Evolutionary conservation across 768 basidiomycete species (phyloP).

Genomic region (Gymnopilus dilepis): DNA sequence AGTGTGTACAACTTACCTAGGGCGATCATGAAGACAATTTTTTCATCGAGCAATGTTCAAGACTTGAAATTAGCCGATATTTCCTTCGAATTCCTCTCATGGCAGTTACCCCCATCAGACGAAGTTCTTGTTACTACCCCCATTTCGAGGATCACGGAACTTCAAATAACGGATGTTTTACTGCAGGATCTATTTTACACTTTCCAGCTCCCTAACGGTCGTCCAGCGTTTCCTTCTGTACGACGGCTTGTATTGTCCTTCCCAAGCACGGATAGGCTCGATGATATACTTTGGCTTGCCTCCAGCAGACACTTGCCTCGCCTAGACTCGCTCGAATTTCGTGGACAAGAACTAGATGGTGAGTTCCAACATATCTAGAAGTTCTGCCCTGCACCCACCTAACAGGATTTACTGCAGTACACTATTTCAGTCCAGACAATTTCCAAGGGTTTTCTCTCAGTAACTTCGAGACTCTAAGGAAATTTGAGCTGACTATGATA

Average conservation of each 20-base stretch:
- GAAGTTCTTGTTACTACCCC: background rate
- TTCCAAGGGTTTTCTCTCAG: background rate
- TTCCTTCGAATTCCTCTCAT: background rate
- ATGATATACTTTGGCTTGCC: background rate
- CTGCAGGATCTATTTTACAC: background rate
- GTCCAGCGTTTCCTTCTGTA: background rate
- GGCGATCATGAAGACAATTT: background rate
- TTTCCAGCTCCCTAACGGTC: background rate
- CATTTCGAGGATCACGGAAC: background rate
- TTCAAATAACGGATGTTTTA: background rate
- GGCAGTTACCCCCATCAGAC: background rate
- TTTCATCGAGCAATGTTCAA: background rate
- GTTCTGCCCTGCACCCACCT: background rate
- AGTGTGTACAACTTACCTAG: background rate
- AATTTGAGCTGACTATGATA: background rate
- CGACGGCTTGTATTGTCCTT: background rate
- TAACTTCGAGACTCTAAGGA: background rate
- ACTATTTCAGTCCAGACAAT: background rate
- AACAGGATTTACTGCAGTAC: background rate
- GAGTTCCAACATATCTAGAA: background rate
- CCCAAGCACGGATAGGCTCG: background rate
- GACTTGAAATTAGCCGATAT: background rate
- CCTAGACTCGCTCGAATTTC: background rate
- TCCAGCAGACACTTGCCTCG: background rate
- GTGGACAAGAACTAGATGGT: background rate